Conservation (phyloP, 2,329 filamentous ascomycete genomes). For the Scytalidium lignicola region DNA sequence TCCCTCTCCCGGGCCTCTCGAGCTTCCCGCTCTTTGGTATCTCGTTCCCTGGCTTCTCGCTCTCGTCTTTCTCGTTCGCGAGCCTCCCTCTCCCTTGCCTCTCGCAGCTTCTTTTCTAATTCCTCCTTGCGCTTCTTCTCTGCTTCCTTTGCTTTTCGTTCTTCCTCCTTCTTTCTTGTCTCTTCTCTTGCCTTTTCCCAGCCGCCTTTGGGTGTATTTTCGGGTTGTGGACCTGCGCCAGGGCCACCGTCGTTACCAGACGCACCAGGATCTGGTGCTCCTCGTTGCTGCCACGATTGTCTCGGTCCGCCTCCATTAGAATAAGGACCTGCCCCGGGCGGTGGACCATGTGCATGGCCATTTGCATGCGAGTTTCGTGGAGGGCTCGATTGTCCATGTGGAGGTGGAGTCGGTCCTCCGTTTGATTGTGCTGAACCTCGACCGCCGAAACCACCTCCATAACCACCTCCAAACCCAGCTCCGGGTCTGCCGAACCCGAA, state of each 20-base stretch:
- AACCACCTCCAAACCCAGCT: constrained; percentile 9
- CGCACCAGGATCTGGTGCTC: constrained; percentile 8
- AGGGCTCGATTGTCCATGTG: constrained; percentile 8
- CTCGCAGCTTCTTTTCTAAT: constrained; percentile 45
- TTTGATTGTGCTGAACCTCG: background rate
- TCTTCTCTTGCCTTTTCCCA: constrained; percentile 70
- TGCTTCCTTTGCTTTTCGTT: constrained; percentile 55
- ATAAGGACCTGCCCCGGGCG: constrained; percentile 12
- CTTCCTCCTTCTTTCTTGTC: constrained; percentile 61
- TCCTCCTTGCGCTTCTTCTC: constrained; percentile 57
- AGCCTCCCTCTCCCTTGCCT: constrained; percentile 52
- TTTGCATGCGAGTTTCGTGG: constrained; percentile 3
- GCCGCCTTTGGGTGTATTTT: constrained; percentile 35
- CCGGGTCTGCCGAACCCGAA: constrained; percentile 26
- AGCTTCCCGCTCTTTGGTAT: constrained; percentile 31
- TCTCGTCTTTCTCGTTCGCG: constrained; percentile 32
- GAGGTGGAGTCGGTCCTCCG: constrained; percentile 9
- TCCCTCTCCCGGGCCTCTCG: constrained; percentile 31
- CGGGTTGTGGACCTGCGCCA: constrained; percentile 1
- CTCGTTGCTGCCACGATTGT: constrained; percentile 21
- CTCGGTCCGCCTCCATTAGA: constrained; percentile 21
- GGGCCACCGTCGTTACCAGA: constrained; percentile 3
- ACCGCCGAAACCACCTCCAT: constrained; percentile 6
- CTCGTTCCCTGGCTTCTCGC: constrained; percentile 3
- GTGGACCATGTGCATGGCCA: constrained; percentile 3